phyloP scores from a whole-genome alignment of 352 stramenopile species.

The Pythium sukuiense region DNA sequence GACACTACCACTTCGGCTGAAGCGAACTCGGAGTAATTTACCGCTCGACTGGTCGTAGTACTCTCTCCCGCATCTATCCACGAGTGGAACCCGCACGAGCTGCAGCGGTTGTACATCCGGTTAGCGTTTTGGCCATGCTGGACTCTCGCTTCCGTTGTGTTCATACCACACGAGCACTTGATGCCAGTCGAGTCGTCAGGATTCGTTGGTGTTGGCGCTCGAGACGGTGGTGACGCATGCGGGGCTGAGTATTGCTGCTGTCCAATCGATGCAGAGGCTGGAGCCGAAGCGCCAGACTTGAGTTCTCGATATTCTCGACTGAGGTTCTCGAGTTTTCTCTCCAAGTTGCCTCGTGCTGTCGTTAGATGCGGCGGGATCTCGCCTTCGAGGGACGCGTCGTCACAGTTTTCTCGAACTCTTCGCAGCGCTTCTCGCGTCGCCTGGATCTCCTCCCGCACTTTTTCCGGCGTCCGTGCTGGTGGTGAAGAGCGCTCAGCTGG shows the following conservation, averaged over 20 bases:
- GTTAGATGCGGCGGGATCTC: constrained; percentile 59
- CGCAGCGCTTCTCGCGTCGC: constrained; percentile 61
- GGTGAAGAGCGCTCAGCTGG: constrained; percentile 1
- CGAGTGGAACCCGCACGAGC: constrained; percentile 73
- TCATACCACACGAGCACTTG: constrained; percentile 64
- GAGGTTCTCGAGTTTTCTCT: constrained; percentile 57
- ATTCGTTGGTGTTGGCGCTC: constrained; percentile 1
- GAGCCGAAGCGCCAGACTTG: constrained; percentile 26
- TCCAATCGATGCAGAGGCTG: not conserved
- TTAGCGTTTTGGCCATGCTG: constrained; percentile 69
- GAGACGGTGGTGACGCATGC: not conserved
- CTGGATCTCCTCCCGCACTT: constrained; percentile 48
- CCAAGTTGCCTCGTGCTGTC: constrained; percentile 44
- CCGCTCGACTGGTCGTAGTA: not conserved
- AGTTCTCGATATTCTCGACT: constrained; percentile 62
- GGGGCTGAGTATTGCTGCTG: not conserved
- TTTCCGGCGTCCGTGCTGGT: constrained; percentile 6
- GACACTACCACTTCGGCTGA: constrained; percentile 12
- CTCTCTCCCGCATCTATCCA: constrained; percentile 47
- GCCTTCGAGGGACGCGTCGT: constrained; percentile 80
- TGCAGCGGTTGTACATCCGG: constrained; percentile 70
- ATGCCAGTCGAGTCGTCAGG: not conserved
- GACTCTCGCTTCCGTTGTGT: constrained; percentile 55
- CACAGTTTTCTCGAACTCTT: constrained; percentile 72
- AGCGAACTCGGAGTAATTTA: constrained; percentile 14